phyloP scores from a whole-genome alignment of 768 basidiomycete genomes.

The Postia placenta region DNA sequence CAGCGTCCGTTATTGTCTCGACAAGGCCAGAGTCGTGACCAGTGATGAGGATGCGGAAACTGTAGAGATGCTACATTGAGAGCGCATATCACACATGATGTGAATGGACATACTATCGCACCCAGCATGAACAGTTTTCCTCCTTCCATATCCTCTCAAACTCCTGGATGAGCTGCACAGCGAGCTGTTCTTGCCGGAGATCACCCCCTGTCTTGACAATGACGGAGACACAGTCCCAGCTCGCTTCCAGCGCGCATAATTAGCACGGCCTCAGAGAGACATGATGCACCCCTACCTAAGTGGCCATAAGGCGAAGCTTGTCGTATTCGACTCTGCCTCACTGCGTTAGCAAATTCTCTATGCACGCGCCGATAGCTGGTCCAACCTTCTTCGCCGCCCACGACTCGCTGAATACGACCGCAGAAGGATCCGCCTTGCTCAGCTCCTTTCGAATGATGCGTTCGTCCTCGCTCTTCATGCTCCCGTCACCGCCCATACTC shows the following conservation, averaged over 20 bases:
- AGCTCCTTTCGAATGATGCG: conserved; percentile 88
- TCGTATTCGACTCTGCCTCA: conserved; percentile 73
- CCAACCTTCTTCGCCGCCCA: conserved; percentile 89
- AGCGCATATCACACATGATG: background rate
- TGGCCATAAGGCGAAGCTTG: conserved; percentile 95
- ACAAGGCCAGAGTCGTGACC: conserved; percentile 90
- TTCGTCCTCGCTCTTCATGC: conserved; percentile 82
- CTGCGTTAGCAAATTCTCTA: background rate
- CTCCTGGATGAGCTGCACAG: conserved; percentile 89
- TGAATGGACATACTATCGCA: conserved; percentile 60
- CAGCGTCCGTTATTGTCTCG: conserved; percentile 97
- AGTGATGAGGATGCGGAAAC: conserved; percentile 94
- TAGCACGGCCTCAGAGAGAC: conserved; percentile 9
- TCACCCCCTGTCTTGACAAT: conserved; percentile 99
- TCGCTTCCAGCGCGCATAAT: conserved; percentile 34
- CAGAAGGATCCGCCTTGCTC: conserved; percentile 93
- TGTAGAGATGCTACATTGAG: conserved; percentile 24
- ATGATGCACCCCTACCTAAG: conserved; percentile 45
- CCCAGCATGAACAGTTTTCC: conserved; percentile 89
- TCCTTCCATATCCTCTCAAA: conserved; percentile 95
- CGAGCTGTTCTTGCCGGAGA: conserved; percentile 93
- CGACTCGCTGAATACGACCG: conserved; percentile 91
- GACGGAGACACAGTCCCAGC: conserved; percentile 89
- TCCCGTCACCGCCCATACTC: conserved; percentile 33
- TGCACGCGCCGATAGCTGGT: background rate